Evolutionary conservation across 257 asterid genomes (phyloP), one percentile per base, ranked within the genome.

Genomic region (Nicotiana obtusifolia): DNA sequence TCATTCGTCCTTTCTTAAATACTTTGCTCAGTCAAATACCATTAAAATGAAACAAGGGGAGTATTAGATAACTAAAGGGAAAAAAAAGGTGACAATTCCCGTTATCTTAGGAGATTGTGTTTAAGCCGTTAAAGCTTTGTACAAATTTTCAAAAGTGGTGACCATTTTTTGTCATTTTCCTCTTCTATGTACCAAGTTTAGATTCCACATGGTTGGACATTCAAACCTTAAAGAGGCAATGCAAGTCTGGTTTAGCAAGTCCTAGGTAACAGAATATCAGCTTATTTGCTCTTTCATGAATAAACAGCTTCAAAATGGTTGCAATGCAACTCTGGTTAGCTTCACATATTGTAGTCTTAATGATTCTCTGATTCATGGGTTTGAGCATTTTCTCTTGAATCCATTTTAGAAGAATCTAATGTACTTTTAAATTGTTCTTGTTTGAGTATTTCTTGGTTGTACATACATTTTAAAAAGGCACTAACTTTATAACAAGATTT

Each of bases 151-250:
- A 81, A 86, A 87, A 30, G 33, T 30, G 33, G 33, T 30, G 33
- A 30, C 33, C 78, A 56, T 83, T 77, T 84, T 85, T 90, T 88
- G 95, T 93, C 93, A 85, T 82, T 90, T 89, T 87, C 90, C 84
- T 87, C 84, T 56, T 83, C 89, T 85, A 61, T 85, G 78, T 89
- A 88, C 90, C 84, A 91, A 82, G 86, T 82, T 90, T 83, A 88
- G 93, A 92, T 92, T 89, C 94, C 80, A 69, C 19, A 22, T 78
- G 53, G 73, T 64, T 17, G 60, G 60, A 11, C 7, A 56, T 7
- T 19, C n/a, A 56, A 56, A 19, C 62, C 19, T 7, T 56, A 10
- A 17, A 56, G 62, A 17, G 24, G 24, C 24, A 19, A 17, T 56
- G 24, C 10, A 56, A 56, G 62, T 56, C 62, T 54, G 20, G 20